Evolutionary conservation across 306 rosid species (phyloP).

Genomic region (Malus orientalis): DNA sequence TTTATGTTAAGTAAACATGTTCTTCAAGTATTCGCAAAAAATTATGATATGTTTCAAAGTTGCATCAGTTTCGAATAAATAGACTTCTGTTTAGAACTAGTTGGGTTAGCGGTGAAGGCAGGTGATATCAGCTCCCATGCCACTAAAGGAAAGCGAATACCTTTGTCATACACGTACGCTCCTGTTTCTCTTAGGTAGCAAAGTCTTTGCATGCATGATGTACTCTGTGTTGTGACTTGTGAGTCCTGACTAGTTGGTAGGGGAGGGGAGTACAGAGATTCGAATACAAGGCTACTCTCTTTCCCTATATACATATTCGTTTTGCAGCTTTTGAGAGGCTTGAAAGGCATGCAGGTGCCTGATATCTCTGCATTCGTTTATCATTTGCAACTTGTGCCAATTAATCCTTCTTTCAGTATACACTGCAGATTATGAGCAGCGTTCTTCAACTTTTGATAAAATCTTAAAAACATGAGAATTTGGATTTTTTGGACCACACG

Average conservation of each 20-base stretch:
- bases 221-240: not conserved
- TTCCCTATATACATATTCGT: not conserved
- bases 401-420: no score
- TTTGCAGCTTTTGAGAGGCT: not conserved
- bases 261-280: not conserved
- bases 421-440: no score
- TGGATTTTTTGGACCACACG: not conserved
- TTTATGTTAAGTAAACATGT: no score
- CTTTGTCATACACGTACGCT: no score
- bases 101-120: no score
- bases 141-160: no score
- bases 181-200: not conserved
- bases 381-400: not conserved
- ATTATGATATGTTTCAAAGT: not conserved
- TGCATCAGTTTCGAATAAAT: not conserved
- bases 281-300: not conserved
- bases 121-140: not conserved
- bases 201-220: not conserved
- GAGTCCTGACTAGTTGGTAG: not conserved
- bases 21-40: no score
- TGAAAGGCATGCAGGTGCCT: not conserved
- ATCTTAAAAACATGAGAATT: not conserved
- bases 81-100: not conserved
- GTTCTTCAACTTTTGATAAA: not conserved
- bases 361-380: not conserved